Conservation (phyloP, 192 early-diverging fungal species). For the Piromyces finnis region DNA sequence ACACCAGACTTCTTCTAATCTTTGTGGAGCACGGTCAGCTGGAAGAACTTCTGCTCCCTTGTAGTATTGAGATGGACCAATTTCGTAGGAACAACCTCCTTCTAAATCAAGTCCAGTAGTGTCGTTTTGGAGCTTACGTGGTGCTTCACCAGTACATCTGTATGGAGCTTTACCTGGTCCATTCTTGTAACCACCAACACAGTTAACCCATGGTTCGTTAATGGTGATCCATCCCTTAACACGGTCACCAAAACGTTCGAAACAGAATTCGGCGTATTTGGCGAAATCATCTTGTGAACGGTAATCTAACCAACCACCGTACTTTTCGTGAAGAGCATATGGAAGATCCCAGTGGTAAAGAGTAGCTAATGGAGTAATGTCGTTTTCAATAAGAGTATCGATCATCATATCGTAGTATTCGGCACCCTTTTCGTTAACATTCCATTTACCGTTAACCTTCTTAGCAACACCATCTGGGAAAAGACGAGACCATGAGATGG, state of each 20-base stretch:
- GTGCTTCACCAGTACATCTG: background rate
- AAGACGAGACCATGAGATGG: constrained; percentile 23
- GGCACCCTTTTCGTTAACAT: constrained; percentile 15
- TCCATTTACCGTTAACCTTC: constrained; percentile 1
- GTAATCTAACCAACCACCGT: constrained; percentile 10
- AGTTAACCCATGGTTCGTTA: constrained; percentile 15
- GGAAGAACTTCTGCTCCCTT: background rate
- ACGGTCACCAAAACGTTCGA: constrained; percentile 15
- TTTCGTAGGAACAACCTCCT: constrained; percentile 2
- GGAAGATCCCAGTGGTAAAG: constrained; percentile 22
- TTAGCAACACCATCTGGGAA: constrained; percentile 4
- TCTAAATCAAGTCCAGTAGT: background rate
- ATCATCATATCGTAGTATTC: constrained; percentile 15
- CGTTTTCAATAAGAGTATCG: background rate
- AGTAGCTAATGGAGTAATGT: background rate
- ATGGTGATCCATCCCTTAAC: constrained; percentile 25
- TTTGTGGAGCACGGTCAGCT: constrained; percentile 5
- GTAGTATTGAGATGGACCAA: constrained; percentile 4
- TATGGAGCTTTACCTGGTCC: background rate
- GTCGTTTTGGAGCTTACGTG: background rate
- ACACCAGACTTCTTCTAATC: constrained; percentile 1
- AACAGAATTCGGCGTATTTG: constrained; percentile 12
- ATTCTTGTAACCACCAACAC: constrained; percentile 2
- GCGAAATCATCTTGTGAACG: constrained; percentile 12
- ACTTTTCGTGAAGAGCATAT: constrained; percentile 11